Base-by-base conservation (phyloP, 345 rosid species). In the Pelargonium nanum region DNA sequence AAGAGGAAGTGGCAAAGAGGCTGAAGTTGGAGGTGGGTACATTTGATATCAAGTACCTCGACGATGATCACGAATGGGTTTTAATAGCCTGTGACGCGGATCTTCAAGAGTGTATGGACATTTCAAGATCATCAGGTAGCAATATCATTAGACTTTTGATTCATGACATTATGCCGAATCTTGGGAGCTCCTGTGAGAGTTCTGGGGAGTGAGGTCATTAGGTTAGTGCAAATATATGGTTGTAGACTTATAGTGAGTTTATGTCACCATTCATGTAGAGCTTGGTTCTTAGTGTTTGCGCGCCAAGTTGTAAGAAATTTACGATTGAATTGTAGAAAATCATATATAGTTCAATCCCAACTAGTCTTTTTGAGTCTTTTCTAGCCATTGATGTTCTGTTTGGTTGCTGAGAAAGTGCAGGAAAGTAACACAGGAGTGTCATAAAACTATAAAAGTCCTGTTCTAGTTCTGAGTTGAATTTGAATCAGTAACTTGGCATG, bases 121-220 rank as follows among this genome's bases (percentile, higher is more conserved):
- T 86, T 45, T 77, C 89, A 32, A 77, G 85, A 71, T 86, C 78
- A 10, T 83, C 88, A 1, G 82, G 86, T 21, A 73, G 82, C 66
- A 81, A 68, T 52, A 81, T 83, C 19, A 64, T 86, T 52, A 79
- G 98, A 71, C 65, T 92, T 32, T 74, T 78, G 0, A 75, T 88
- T 72, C 91, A 92, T 30, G 96, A 92, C 60, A 71, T 68, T 55
- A 80, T 63, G 74, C 59, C 79, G 4, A 79, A 72, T 67, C 91
- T 77, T 0, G 96, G 96, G 40, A 92, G 98, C 74, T 85, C 96
- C 13, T 92, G 95, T 58, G 95, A 92, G 72, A 86, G 96, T 86
- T 85, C 82, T 1, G 91, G 83, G 24, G 83, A 82, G 70, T 76
- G 45, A 34, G 45, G 12, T 5, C 6, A 9, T 34, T 34, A 34